These are phyloP conservation scores for Colletotrichum truncatum DNA, from an alignment of 2,329 filamentous ascomycete species.

Conservation along the genomic window DNA sequence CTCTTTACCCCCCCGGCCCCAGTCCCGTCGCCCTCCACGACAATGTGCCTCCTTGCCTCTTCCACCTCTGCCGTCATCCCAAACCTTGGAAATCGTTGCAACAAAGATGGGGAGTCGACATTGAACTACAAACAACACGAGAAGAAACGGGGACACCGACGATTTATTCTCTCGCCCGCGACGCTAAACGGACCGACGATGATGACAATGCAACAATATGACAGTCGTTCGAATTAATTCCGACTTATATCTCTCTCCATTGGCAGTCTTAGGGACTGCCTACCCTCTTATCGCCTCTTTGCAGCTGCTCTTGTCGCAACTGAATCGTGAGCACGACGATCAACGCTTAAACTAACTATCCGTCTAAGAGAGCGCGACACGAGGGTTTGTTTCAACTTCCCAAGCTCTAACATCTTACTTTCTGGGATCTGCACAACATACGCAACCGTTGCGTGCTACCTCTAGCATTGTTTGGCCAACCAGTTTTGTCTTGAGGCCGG, in stretches of 20 bases:
- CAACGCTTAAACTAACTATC: slow-evolving; percentile 7
- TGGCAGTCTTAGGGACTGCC: neutral
- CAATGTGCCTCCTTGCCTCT: neutral
- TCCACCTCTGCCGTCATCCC: slow-evolving; percentile 17
- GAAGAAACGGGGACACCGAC: slow-evolving; percentile 17
- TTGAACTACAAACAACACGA: slow-evolving; percentile 9
- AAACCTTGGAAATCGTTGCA: slow-evolving; percentile 29
- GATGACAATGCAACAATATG: slow-evolving; percentile 24
- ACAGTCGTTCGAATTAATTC: slow-evolving; percentile 5
- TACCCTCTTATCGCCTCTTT: neutral
- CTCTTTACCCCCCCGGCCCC: slow-evolving; percentile 8
- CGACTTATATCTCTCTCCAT: neutral
- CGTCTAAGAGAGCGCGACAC: slow-evolving; percentile 6
- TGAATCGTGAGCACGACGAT: slow-evolving; percentile 24
- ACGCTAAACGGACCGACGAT: slow-evolving; percentile 21
- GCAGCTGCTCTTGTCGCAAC: neutral
- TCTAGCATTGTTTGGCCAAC: neutral
- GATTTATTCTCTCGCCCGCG: slow-evolving; percentile 2
- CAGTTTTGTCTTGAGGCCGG: neutral
- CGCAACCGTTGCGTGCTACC: slow-evolving; percentile 2
- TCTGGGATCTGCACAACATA: slow-evolving; percentile 14
- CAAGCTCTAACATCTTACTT: slow-evolving; percentile 17
- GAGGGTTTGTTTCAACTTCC: slow-evolving; percentile 27
- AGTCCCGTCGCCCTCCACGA: slow-evolving; percentile 1
- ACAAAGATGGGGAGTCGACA: slow-evolving; percentile 10